Percentiles rank a stretch among this genome's conserved stretches.
These are phyloP conservation scores for Bonnemaisonia californica DNA, from an alignment of 31 red algal genomes.

Conservation along the genomic window DNA sequence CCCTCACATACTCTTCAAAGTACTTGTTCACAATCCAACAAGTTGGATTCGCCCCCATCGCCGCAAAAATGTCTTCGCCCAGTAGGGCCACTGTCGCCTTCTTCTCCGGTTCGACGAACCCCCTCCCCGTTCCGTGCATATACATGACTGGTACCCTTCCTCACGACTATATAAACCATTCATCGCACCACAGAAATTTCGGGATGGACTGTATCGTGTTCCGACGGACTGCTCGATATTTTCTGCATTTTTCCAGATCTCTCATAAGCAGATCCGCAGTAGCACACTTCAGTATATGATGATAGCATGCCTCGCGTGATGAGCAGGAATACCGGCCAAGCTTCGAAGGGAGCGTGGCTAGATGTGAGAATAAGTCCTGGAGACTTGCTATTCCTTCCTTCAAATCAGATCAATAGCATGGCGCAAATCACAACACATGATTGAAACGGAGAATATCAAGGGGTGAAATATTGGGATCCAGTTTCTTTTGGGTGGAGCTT, in stretches of 20 bases:
- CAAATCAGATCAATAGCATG: too few relatives aligned
- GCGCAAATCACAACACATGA: too few relatives aligned
- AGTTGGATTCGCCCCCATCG: slow-evolving; percentile 66
- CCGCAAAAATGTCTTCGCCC: slow-evolving; percentile 44
- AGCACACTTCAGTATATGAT: background rate
- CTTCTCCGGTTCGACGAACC: slow-evolving; percentile 42
- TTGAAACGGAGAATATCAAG: too few relatives aligned
- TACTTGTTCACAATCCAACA: slow-evolving; percentile 42
- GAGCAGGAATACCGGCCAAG: too few relatives aligned
- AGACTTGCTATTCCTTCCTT: too few relatives aligned
- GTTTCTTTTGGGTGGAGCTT: too few relatives aligned
- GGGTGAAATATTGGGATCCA: too few relatives aligned
- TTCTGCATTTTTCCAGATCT: background rate
- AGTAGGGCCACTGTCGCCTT: slow-evolving; percentile 45
- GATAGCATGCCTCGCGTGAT: background rate
- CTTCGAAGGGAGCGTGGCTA: too few relatives aligned
- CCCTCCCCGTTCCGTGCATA: background rate
- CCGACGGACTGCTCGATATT: slow-evolving; percentile 27
- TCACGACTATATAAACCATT: slow-evolving; percentile 30
- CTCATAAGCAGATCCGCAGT: slow-evolving; percentile 26
- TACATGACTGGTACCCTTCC: slow-evolving; percentile 16
- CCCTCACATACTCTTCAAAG: slow-evolving; percentile 30
- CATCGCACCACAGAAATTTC: background rate
- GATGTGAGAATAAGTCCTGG: too few relatives aligned
- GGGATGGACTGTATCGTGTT: slow-evolving; percentile 43